Evolutionary conservation across 1,284 basidiomycete genomes (phyloP).

Genomic region (Ceratobasidium sp.): DNA sequence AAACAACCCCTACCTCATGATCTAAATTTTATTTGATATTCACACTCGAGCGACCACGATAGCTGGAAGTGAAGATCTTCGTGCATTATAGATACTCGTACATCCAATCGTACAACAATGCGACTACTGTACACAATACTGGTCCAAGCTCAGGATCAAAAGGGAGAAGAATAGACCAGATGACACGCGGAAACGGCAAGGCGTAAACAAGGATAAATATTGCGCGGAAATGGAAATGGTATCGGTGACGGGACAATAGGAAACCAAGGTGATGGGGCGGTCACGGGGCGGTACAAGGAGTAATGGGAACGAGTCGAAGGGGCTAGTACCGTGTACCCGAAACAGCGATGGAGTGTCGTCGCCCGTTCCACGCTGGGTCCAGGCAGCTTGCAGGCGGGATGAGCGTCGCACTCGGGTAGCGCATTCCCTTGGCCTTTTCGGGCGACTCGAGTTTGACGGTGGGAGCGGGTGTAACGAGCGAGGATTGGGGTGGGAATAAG

Average conservation of each 20-base stretch:
- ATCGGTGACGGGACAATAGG: conserved; percentile 14
- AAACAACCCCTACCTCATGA: no score
- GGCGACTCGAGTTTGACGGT: conserved; percentile 1
- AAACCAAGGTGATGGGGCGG: conserved; percentile 1
- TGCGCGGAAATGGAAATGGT: conserved; percentile 25
- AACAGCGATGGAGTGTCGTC: conserved; percentile 20
- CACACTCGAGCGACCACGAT: no score
- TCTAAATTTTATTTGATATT: no score
- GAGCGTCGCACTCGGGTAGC: conserved; percentile 26
- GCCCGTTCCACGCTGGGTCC: conserved; percentile 28
- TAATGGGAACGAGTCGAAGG: not conserved
- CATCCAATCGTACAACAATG: not conserved
- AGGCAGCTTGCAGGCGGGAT: conserved; percentile 5
- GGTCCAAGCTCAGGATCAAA: not conserved
- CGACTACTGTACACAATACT: not conserved
- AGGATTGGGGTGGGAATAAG: not conserved
- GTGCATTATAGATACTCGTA: not conserved
- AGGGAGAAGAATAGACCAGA: conserved; percentile 29
- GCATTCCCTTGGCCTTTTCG: conserved; percentile 7
- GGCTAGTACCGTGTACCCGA: not conserved
- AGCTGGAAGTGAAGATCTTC: no score
- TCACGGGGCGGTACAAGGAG: not conserved
- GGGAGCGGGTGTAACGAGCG: conserved; percentile 21
- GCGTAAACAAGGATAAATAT: conserved; percentile 36
- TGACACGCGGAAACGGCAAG: conserved; percentile 25